Evolutionary conservation across 768 basidiomycete species (phyloP).

Genomic region (Postia placenta): DNA sequence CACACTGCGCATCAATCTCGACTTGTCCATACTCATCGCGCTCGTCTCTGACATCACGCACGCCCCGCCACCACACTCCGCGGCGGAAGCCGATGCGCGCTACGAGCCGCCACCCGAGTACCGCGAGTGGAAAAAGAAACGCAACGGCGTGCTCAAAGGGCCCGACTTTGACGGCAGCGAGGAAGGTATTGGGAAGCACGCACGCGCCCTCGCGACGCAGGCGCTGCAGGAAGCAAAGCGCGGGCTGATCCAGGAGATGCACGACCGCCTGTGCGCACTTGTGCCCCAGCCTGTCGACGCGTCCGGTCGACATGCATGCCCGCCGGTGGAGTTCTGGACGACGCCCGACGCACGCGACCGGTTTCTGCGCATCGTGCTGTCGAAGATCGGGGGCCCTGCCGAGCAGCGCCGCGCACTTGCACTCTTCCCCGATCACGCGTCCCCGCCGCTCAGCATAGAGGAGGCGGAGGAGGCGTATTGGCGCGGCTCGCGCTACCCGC

Average conservation of each 20-base stretch:
- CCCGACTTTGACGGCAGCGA: neutral
- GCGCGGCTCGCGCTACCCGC: conserved; percentile 53
- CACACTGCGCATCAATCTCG: conserved; percentile 65
- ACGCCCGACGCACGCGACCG: conserved; percentile 71
- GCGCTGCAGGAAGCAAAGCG: conserved; percentile 68
- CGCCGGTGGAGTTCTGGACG: conserved; percentile 65
- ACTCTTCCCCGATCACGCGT: conserved; percentile 37
- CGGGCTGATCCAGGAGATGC: conserved; percentile 57
- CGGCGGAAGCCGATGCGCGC: conserved; percentile 53
- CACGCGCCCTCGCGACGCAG: conserved; percentile 67
- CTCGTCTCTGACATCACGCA: conserved; percentile 23
- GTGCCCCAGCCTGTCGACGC: neutral
- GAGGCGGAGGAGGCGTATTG: conserved; percentile 48
- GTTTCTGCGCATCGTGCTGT: conserved; percentile 62
- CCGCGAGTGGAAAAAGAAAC: conserved; percentile 49
- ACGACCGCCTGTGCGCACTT: conserved; percentile 33
- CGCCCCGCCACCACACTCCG: conserved; percentile 39
- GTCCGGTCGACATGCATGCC: neutral
- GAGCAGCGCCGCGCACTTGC: conserved; percentile 62
- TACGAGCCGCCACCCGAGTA: conserved; percentile 59
- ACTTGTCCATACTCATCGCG: conserved; percentile 81
- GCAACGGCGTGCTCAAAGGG: conserved; percentile 1
- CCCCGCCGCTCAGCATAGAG: conserved; percentile 1
- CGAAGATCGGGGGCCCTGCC: conserved; percentile 68
- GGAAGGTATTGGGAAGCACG: conserved; percentile 41